These are phyloP conservation scores for Pouteria glomerata DNA, from an alignment of 148 eudicot genomes.

Conservation along the genomic window DNA sequence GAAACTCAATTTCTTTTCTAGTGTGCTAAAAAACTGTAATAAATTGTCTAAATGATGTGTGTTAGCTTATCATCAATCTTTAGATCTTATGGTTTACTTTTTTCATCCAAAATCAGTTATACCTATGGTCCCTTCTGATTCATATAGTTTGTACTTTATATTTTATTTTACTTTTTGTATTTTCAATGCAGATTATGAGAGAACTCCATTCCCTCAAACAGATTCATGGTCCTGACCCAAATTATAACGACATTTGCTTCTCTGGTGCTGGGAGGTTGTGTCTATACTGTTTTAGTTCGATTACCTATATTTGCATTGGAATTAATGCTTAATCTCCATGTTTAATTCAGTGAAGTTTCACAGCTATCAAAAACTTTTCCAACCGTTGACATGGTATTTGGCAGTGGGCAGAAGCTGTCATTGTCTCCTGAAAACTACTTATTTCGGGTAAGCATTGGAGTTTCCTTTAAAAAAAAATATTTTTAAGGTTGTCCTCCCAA, in stretches of 20 bases:
- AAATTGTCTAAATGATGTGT: no score
- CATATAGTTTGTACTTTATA: not conserved
- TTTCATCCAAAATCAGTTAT: not conserved
- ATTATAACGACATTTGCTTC: constrained; percentile 85
- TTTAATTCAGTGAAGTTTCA: constrained; percentile 51
- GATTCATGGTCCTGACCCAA: constrained; percentile 87
- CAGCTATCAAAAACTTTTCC: constrained; percentile 75
- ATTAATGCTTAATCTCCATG: constrained; percentile 4
- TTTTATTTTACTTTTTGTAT: constrained; percentile 6
- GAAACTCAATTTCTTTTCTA: no score
- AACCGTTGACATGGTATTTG: constrained; percentile 75
- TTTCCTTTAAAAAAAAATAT: not conserved
- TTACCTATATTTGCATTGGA: constrained; percentile 8
- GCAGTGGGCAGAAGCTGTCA: constrained; percentile 59
- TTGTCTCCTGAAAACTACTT: constrained; percentile 92
- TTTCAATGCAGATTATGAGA: constrained; percentile 48
- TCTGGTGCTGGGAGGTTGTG: constrained; percentile 87
- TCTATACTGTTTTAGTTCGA: not conserved
- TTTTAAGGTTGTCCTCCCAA: not conserved
- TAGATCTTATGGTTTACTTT: not conserved
- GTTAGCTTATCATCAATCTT: no score
- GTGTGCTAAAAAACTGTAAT: no score
- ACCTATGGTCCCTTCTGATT: not conserved
- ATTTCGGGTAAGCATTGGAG: constrained; percentile 50
- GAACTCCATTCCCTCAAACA: constrained; percentile 61